Conservation (phyloP, 2,329 filamentous ascomycete genomes). For the Colletotrichum caudatum region DNA sequence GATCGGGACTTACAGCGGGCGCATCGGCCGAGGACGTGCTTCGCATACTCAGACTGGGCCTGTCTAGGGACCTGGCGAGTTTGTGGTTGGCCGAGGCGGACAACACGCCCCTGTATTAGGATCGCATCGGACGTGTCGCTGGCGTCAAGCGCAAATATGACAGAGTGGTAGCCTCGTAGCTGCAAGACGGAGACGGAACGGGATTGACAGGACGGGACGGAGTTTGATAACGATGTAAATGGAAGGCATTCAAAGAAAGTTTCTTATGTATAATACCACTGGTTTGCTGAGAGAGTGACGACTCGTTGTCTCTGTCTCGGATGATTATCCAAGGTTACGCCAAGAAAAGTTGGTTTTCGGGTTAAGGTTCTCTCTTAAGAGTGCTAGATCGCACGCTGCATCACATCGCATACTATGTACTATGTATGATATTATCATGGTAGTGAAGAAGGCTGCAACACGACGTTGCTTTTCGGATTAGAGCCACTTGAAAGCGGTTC, state of each 20-base stretch:
- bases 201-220: slow-evolving; percentile 1
- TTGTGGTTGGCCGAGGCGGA: slow-evolving; percentile 78
- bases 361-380: not conserved
- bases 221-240: slow-evolving; percentile 27
- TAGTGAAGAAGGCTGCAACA: not conserved
- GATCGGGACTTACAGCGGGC: slow-evolving; percentile 77
- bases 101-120: slow-evolving; percentile 59
- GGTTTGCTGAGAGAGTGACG: not conserved
- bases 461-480: not conserved
- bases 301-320: not conserved
- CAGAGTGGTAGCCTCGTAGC: not conserved
- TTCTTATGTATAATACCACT: slow-evolving; percentile 24
- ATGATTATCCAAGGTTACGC: not conserved
- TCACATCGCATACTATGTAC: not conserved
- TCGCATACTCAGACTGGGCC: slow-evolving; percentile 75
- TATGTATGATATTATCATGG: too few relatives aligned
- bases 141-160: slow-evolving; percentile 36
- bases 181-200: not conserved
- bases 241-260: slow-evolving; percentile 17
- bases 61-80: slow-evolving; percentile 79
- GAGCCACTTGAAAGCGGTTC: not conserved
- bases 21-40: slow-evolving; percentile 78
- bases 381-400: not conserved
- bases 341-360: not conserved
- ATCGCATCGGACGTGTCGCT: slow-evolving; percentile 35